Conservation (phyloP, 2,329 filamentous ascomycete genomes). For the Ascochyta pisi region DNA sequence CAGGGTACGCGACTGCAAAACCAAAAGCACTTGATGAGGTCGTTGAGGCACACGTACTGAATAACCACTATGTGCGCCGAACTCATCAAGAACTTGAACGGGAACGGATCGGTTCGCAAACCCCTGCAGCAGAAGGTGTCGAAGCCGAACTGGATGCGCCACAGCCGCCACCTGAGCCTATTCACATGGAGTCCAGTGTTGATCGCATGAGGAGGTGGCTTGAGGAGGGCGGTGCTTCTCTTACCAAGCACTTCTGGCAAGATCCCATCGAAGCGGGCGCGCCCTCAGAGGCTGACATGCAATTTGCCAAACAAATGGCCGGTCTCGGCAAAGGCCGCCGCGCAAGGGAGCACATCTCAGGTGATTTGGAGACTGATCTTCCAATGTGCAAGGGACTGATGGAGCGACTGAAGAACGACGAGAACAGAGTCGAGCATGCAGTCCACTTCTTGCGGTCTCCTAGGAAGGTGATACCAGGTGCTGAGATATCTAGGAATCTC, state of each 20-base stretch:
- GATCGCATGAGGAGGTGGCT: slow-evolving; percentile 42
- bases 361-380: slow-evolving; percentile 36
- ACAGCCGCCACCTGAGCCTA: neutral
- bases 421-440: slow-evolving; percentile 22
- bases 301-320: slow-evolving; percentile 28
- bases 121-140: neutral
- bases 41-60: slow-evolving; percentile 36
- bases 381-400: slow-evolving; percentile 36
- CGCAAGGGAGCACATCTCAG: slow-evolving; percentile 31
- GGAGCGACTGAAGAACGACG: slow-evolving; percentile 34
- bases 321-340: slow-evolving; percentile 31
- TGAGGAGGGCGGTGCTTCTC: slow-evolving; percentile 31
- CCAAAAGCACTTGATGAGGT: slow-evolving; percentile 27
- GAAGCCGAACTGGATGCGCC: neutral
- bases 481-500: slow-evolving; percentile 9
- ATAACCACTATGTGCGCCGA: slow-evolving; percentile 40
- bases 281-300: slow-evolving; percentile 27
- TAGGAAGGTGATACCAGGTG: slow-evolving; percentile 1
- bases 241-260: slow-evolving; percentile 42
- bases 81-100: slow-evolving; percentile 28
- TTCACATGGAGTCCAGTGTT: slow-evolving; percentile 32
- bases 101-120: slow-evolving; percentile 1
- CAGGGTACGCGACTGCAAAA: slow-evolving; percentile 29
- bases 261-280: slow-evolving; percentile 39
- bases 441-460: slow-evolving; percentile 4